phyloP scores from a whole-genome alignment of 768 basidiomycete species.

The Crassisporium funariophilum region DNA sequence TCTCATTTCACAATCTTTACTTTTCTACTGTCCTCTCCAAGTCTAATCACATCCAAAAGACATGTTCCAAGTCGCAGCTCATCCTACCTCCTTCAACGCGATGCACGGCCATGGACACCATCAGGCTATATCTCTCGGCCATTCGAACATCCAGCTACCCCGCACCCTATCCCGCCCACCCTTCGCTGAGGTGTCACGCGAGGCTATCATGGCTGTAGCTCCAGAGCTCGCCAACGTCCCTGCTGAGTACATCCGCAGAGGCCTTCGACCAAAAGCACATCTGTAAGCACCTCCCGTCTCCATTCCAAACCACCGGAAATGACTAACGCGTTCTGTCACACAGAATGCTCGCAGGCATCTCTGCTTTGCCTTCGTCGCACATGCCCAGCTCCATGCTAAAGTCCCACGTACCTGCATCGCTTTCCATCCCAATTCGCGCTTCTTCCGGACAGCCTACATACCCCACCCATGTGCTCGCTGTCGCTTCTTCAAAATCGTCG shows the following conservation, averaged over 20 bases:
- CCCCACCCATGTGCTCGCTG: slow-evolving; percentile 60
- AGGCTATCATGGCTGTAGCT: slow-evolving; percentile 64
- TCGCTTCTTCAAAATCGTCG: slow-evolving; percentile 49
- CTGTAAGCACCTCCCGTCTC: slow-evolving; percentile 35
- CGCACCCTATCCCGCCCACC: slow-evolving; percentile 66
- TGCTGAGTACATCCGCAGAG: slow-evolving; percentile 66
- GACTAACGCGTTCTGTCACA: slow-evolving; percentile 15
- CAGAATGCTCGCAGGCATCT: slow-evolving; percentile 59
- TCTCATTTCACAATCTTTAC: slow-evolving; percentile 41
- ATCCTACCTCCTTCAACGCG: slow-evolving; percentile 42
- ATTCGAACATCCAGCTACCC: slow-evolving; percentile 62
- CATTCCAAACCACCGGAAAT: slow-evolving; percentile 13
- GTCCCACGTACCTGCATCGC: slow-evolving; percentile 61
- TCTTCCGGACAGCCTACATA: slow-evolving; percentile 34
- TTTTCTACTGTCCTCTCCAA: slow-evolving; percentile 27
- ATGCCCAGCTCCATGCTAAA: slow-evolving; percentile 67
- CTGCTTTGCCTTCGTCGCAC: slow-evolving; percentile 53
- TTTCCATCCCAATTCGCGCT: slow-evolving; percentile 47
- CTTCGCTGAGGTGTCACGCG: slow-evolving; percentile 56
- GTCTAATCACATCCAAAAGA: slow-evolving; percentile 11
- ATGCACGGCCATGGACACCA: slow-evolving; percentile 39
- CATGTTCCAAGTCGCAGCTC: slow-evolving; percentile 54
- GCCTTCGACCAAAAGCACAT: slow-evolving; percentile 49
- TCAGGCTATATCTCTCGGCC: slow-evolving; percentile 25
- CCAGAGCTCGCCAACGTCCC: slow-evolving; percentile 68